These are phyloP conservation scores for Escovopsis sp. DNA, from an alignment of 2,329 filamentous ascomycete species.

Conservation along the genomic window DNA sequence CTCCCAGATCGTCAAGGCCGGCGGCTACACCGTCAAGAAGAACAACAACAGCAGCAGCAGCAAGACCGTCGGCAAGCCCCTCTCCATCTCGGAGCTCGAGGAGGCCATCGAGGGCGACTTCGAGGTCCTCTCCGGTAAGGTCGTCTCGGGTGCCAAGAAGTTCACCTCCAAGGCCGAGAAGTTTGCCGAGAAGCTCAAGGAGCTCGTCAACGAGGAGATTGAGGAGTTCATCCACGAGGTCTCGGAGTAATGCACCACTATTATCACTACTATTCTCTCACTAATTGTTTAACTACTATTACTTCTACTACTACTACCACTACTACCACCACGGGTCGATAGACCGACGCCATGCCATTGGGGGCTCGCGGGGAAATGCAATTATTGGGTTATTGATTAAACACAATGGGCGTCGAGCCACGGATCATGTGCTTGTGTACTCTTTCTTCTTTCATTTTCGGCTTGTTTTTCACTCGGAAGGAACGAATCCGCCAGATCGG, in stretches of 20 bases:
- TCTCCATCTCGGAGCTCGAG: conserved; percentile 43
- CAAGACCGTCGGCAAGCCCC: conserved; percentile 22
- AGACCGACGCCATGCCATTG: not conserved
- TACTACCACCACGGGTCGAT: too few species aligned
- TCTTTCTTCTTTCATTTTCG: not conserved
- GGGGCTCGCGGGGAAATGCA: too few species aligned
- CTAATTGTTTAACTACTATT: conserved; percentile 7
- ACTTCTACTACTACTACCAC: too few species aligned
- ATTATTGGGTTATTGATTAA: conserved; percentile 12
- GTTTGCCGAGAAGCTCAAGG: conserved; percentile 48
- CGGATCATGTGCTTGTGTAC: conserved; percentile 5
- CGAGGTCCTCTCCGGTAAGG: conserved; percentile 39
- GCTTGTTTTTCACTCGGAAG: conserved; percentile 4
- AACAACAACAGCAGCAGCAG: conserved; percentile 23
- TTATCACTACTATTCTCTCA: conserved; percentile 10
- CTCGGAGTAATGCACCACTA: conserved; percentile 14
- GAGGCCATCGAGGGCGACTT: conserved; percentile 47
- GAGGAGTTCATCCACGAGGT: conserved; percentile 44
- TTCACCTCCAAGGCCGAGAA: conserved; percentile 43
- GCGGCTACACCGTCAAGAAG: conserved; percentile 44
- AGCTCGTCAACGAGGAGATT: conserved; percentile 46
- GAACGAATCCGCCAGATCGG: conserved; percentile 2
- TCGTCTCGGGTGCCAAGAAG: conserved; percentile 38
- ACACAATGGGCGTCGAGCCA: conserved; percentile 7
- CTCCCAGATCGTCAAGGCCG: conserved; percentile 61